Conservation (phyloP, 2,329 filamentous ascomycete species). For the Cladosporium sp. region DNA sequence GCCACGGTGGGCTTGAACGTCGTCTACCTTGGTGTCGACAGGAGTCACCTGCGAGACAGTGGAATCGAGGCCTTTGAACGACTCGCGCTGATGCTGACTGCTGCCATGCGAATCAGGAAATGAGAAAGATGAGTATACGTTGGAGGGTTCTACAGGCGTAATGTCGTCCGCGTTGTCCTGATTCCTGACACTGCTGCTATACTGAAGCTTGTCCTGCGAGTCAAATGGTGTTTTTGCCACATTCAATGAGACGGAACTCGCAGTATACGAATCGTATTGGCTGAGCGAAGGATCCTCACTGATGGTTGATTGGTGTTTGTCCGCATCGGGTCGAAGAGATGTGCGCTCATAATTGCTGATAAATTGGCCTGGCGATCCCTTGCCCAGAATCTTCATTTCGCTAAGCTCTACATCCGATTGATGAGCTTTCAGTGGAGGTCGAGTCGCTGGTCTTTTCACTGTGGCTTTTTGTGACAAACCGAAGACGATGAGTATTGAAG, state of each 20-base stretch:
- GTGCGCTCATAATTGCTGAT: background rate
- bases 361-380: background rate
- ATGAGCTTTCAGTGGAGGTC: slow-evolving; percentile 7
- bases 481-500: slow-evolving; percentile 4
- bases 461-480: slow-evolving; percentile 5
- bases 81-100: background rate
- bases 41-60: background rate
- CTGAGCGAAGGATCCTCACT: slow-evolving; percentile 14
- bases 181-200: background rate
- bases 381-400: background rate
- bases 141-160: background rate
- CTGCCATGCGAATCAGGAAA: background rate
- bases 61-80: background rate
- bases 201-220: background rate
- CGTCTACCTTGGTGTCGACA: background rate
- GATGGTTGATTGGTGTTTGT: slow-evolving; percentile 5
- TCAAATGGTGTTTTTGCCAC: background rate
- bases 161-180: background rate
- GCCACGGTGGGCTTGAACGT: background rate
- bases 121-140: background rate
- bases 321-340: background rate
- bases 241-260: slow-evolving; percentile 9
- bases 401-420: slow-evolving; percentile 8
- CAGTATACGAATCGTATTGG: slow-evolving; percentile 11
- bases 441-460: background rate